A percentile compares a stretch with the other conserved stretches of the same genome.
Evolutionary conservation across 1,139 yeast genomes (phyloP).

Genomic region (Geotrichum phurueaensis): DNA sequence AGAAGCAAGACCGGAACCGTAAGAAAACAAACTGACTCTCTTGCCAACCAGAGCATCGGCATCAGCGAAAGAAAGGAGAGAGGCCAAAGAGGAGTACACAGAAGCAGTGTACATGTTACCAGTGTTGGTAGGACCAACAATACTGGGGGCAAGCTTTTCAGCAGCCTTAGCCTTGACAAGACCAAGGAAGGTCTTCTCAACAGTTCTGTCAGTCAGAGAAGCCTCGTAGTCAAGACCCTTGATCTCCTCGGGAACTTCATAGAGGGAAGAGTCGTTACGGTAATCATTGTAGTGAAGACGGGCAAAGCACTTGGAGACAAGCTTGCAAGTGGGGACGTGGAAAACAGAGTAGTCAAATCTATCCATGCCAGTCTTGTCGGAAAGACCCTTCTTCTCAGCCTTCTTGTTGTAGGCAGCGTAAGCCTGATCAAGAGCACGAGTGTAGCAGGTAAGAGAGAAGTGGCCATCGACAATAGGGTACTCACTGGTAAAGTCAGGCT

Average conservation of each 20-base stretch:
- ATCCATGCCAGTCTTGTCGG: constrained; percentile 34
- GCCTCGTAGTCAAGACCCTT: constrained; percentile 64
- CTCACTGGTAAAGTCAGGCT: constrained; percentile 94
- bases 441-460: constrained; percentile 88
- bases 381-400: constrained; percentile 53
- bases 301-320: constrained; percentile 88
- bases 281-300: constrained; percentile 88
- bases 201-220: constrained; percentile 68
- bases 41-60: constrained; percentile 68
- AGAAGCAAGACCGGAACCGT: constrained; percentile 97
- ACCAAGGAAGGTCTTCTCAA: constrained; percentile 81
- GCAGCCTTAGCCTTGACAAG: constrained; percentile 67
- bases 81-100: constrained; percentile 79
- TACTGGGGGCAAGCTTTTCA: constrained; percentile 71
- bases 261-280: constrained; percentile 52
- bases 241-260: constrained; percentile 56
- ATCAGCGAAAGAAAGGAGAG: constrained; percentile 71
- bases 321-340: constrained; percentile 98
- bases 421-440: constrained; percentile 84
- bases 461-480: constrained; percentile 98
- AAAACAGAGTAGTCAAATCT: constrained; percentile 91
- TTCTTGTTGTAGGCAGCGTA: constrained; percentile 79
- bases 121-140: constrained; percentile 88
- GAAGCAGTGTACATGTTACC: constrained; percentile 99
- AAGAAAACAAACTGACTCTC: constrained; percentile 89